Percentiles rank a stretch among this genome's conserved stretches.
These are phyloP conservation scores for Penicillium nordicum DNA, from an alignment of 2,329 filamentous ascomycete species.

Conservation along the genomic window DNA sequence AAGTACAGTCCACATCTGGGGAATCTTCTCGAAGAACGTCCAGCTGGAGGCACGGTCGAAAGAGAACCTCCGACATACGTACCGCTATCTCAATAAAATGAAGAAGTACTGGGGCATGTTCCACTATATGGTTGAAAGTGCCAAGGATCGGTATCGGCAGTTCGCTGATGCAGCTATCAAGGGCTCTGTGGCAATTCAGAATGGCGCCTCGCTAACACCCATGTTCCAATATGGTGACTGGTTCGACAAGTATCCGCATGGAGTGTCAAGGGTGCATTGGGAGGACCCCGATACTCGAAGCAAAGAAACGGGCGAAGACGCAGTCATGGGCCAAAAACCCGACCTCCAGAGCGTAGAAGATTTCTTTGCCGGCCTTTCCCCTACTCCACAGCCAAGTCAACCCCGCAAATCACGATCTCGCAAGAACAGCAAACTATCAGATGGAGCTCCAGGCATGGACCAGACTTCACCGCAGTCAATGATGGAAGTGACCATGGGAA, in stretches of 20 bases:
- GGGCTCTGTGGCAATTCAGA: slow-evolving; percentile 49
- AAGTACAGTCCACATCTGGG: slow-evolving; percentile 89
- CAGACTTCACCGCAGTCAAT: slow-evolving; percentile 29
- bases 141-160: slow-evolving; percentile 81
- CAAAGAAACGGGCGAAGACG: slow-evolving; percentile 79
- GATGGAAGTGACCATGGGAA: slow-evolving; percentile 29
- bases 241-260: slow-evolving; percentile 93
- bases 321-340: slow-evolving; percentile 80
- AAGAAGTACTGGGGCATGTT: slow-evolving; percentile 99
- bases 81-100: slow-evolving; percentile 89
- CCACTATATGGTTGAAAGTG: slow-evolving; percentile 89
- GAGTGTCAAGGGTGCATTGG: slow-evolving; percentile 79
- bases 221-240: slow-evolving; percentile 97
- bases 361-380: slow-evolving; percentile 79
- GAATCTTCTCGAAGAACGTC: slow-evolving; percentile 81
- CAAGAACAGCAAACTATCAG: slow-evolving; percentile 28
- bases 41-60: slow-evolving; percentile 74
- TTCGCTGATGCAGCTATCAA: slow-evolving; percentile 77
- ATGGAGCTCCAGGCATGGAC: slow-evolving; percentile 22
- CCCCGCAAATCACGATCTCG: slow-evolving; percentile 43
- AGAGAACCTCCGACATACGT: slow-evolving; percentile 78
- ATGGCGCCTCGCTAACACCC: slow-evolving; percentile 47
- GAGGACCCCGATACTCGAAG: slow-evolving; percentile 69
- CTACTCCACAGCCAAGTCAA: slow-evolving; percentile 49
- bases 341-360: slow-evolving; percentile 93